A percentile compares a stretch with the other conserved stretches of the same genome.
phyloP scores from a whole-genome alignment of 257 asterid species.

The Fraxinus excelsior region DNA sequence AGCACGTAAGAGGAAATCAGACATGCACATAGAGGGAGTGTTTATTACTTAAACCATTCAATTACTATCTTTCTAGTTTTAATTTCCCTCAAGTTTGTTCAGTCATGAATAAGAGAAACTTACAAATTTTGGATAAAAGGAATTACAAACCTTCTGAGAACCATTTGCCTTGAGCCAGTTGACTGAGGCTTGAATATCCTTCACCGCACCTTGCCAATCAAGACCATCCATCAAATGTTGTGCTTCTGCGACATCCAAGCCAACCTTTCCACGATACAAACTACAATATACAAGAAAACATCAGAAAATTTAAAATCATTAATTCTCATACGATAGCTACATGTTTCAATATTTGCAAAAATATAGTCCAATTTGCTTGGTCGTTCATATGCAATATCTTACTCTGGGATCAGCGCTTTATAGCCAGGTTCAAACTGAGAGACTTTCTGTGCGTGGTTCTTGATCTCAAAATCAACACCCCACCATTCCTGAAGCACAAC shows the following conservation, averaged over 20 bases:
- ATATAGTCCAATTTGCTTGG: slow-evolving; percentile 5
- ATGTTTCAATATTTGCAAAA: slow-evolving; percentile 2
- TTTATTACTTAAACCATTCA: not conserved
- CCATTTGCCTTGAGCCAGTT: slow-evolving; percentile 93
- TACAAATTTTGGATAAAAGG: not conserved
- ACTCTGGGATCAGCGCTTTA: slow-evolving; percentile 95
- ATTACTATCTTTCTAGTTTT: not conserved
- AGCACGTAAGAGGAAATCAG: not conserved
- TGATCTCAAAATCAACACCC: slow-evolving; percentile 97
- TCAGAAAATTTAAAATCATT: slow-evolving; percentile 1
- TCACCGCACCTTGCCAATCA: slow-evolving; percentile 94
- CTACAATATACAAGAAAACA: slow-evolving; percentile 39
- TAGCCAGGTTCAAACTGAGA: slow-evolving; percentile 79
- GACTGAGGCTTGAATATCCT: slow-evolving; percentile 93
- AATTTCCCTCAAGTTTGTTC: not conserved
- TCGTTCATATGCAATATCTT: slow-evolving; percentile 29
- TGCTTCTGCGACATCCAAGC: slow-evolving; percentile 96
- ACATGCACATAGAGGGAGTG: not conserved
- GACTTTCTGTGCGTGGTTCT: slow-evolving; percentile 93
- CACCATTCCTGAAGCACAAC: slow-evolving; percentile 99
- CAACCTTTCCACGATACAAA: slow-evolving; percentile 92
- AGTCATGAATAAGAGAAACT: not conserved
- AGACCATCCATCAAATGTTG: slow-evolving; percentile 96
- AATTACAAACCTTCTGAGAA: slow-evolving; percentile 64
- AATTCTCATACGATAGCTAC: not conserved